Evolutionary conservation across 169 alveolate species (phyloP).

Genomic region (Plasmodium gonderi): DNA sequence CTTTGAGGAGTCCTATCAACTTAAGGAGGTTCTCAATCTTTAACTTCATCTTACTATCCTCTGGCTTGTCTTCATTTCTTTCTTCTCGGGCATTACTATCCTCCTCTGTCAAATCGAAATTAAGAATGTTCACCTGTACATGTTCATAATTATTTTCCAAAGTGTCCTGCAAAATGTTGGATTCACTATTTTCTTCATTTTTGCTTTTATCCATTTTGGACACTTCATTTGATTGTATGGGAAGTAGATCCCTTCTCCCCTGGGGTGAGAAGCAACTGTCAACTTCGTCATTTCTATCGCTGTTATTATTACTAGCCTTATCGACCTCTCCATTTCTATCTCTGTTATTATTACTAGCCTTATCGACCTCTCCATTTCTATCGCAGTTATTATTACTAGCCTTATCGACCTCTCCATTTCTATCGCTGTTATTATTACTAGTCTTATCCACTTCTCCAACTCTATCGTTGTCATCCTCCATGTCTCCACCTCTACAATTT

Average conservation of each 20-base stretch:
- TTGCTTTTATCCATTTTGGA: neutral
- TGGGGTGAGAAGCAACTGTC: too few relatives aligned
- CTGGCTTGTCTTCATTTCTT: constrained; percentile 28
- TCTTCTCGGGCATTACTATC: constrained; percentile 2
- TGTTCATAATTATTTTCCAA: constrained; percentile 3
- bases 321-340: neutral
- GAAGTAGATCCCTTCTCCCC: neutral
- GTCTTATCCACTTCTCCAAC: neutral
- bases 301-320: neutral
- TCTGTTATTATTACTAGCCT: neutral
- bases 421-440: neutral
- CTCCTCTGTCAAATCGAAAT: neutral
- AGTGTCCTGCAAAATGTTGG: neutral
- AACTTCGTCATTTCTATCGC: neutral
- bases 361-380: neutral
- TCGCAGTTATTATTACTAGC: too few relatives aligned
- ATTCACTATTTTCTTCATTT: neutral
- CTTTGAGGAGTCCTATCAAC: constrained; percentile 27
- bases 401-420: neutral
- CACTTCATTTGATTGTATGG: neutral
- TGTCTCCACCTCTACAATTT: neutral
- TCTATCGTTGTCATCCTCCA: neutral
- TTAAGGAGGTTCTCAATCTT: constrained; percentile 36
- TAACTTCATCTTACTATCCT: constrained; percentile 21
- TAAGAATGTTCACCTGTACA: neutral